A percentile compares a stretch with the other conserved stretches of the same genome.
Evolutionary conservation across 805 yeast genomes (phyloP).

Genomic region (Priceomyces fermenticarens): DNA sequence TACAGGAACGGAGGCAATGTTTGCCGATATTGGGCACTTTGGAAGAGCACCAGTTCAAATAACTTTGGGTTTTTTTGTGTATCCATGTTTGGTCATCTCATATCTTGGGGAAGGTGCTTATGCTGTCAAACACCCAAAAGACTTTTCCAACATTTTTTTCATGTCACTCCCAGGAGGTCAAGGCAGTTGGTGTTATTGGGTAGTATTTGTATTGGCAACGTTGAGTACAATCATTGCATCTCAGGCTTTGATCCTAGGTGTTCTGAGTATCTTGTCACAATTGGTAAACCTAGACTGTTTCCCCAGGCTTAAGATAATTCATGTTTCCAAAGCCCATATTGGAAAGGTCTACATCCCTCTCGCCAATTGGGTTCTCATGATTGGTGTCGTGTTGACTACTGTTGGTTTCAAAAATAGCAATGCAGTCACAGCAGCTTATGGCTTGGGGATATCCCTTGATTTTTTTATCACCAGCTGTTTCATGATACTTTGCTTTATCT

Average conservation of each 20-base stretch:
- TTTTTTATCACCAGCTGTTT: constrained; percentile 50
- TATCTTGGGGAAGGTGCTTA: constrained; percentile 61
- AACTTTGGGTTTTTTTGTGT: constrained; percentile 45
- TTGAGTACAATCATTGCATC: constrained; percentile 57
- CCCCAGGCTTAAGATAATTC: constrained; percentile 46
- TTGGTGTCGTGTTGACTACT: constrained; percentile 48
- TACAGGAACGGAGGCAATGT: constrained; percentile 64
- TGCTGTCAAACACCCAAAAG: constrained; percentile 37
- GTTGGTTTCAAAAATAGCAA: constrained; percentile 51
- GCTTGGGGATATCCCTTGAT: constrained; percentile 56
- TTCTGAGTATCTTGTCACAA: constrained; percentile 51
- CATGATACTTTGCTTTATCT: constrained; percentile 43
- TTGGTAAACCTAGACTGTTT: constrained; percentile 53
- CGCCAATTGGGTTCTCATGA: constrained; percentile 49
- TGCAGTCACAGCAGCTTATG: constrained; percentile 58
- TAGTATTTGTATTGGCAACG: constrained; percentile 50
- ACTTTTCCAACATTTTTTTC: constrained; percentile 43
- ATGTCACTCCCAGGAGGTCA: constrained; percentile 50
- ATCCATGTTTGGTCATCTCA: constrained; percentile 48
- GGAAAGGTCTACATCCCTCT: constrained; percentile 55
- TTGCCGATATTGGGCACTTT: constrained; percentile 61
- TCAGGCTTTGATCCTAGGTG: constrained; percentile 57
- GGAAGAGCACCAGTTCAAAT: constrained; percentile 49
- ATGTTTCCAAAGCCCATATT: constrained; percentile 41
- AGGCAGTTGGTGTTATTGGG: constrained; percentile 46